Conservation (phyloP, 2,329 filamentous ascomycete species). For the Beauveria brongniartii region DNA sequence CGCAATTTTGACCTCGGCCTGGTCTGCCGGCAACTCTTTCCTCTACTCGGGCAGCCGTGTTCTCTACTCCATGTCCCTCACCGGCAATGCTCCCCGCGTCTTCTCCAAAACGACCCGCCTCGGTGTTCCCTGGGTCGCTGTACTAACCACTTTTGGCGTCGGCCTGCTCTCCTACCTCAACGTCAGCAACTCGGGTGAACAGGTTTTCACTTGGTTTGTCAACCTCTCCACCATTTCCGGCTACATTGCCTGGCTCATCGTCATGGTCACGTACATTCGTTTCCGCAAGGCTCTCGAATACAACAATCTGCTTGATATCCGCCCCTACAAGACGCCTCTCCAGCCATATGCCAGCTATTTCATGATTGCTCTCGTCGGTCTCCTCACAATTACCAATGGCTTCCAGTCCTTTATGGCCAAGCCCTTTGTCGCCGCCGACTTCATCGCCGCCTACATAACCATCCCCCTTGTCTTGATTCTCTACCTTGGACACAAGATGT, state of each 20-base stretch:
- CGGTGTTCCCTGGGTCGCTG: conserved; percentile 51
- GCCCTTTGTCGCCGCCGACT: conserved; percentile 54
- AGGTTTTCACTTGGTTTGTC: conserved; percentile 64
- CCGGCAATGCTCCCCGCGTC: conserved; percentile 55
- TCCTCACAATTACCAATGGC: conserved; percentile 66
- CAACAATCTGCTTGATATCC: conserved; percentile 40
- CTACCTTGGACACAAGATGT: conserved; percentile 53
- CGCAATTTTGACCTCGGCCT: conserved; percentile 58
- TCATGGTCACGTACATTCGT: conserved; percentile 50
- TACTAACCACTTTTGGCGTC: conserved; percentile 47
- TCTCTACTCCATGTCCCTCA: conserved; percentile 59
- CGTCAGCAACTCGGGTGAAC: conserved; percentile 50
- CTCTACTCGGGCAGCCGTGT: conserved; percentile 62
- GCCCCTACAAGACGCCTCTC: conserved; percentile 44
- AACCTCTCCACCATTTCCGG: conserved; percentile 59
- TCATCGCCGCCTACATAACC: conserved; percentile 58
- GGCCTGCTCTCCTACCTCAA: conserved; percentile 64
- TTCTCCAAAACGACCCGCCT: conserved; percentile 52
- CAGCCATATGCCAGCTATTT: conserved; percentile 59
- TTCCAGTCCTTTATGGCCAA: conserved; percentile 65
- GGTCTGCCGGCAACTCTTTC: conserved; percentile 54
- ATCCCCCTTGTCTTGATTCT: conserved; percentile 55
- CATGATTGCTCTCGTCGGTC: conserved; percentile 46
- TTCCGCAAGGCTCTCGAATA: conserved; percentile 48
- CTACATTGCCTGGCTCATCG: conserved; percentile 52